Evolutionary conservation across 768 basidiomycete species (phyloP).

Genomic region (Boletus barrowsii): DNA sequence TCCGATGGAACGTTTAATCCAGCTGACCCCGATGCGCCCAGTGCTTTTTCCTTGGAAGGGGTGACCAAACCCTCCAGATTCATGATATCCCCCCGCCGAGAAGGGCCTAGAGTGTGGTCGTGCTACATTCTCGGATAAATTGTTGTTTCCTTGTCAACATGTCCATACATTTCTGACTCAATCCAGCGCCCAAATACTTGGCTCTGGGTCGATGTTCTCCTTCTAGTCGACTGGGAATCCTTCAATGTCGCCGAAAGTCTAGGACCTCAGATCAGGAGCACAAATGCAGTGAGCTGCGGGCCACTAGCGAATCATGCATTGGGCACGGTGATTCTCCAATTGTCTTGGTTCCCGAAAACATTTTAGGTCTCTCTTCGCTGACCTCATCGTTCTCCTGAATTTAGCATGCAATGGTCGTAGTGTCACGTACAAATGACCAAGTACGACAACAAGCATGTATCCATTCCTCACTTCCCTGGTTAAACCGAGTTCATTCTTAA

Average conservation of each 20-base stretch:
- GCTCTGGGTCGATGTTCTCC: background rate
- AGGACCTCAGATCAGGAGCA: background rate
- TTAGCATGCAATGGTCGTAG: slow-evolving; percentile 12
- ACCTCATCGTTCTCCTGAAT: slow-evolving; percentile 27
- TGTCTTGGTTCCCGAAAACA: slow-evolving; percentile 1
- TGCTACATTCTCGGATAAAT: slow-evolving; percentile 10
- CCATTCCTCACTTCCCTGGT: slow-evolving; percentile 14
- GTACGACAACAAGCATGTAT: slow-evolving; percentile 7
- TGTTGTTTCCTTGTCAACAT: slow-evolving; percentile 15
- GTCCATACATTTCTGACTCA: background rate
- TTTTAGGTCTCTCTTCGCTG: slow-evolving; percentile 8
- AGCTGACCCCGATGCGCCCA: too few species aligned
- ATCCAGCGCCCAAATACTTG: background rate
- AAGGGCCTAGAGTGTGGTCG: too few species aligned
- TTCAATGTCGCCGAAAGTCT: background rate
- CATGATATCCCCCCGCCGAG: too few species aligned
- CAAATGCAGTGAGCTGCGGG: background rate
- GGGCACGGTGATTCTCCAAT: background rate
- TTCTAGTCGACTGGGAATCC: background rate
- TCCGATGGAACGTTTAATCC: too few species aligned
- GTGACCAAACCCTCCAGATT: too few species aligned
- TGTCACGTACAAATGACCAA: slow-evolving; percentile 29
- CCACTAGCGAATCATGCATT: background rate
- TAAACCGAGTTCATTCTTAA: slow-evolving; percentile 14
- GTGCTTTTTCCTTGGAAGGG: too few species aligned